Evolutionary conservation across 345 rosid genomes (phyloP), one percentile per base, ranked within the genome.

Genomic region (Pugionium dolabratum): DNA sequence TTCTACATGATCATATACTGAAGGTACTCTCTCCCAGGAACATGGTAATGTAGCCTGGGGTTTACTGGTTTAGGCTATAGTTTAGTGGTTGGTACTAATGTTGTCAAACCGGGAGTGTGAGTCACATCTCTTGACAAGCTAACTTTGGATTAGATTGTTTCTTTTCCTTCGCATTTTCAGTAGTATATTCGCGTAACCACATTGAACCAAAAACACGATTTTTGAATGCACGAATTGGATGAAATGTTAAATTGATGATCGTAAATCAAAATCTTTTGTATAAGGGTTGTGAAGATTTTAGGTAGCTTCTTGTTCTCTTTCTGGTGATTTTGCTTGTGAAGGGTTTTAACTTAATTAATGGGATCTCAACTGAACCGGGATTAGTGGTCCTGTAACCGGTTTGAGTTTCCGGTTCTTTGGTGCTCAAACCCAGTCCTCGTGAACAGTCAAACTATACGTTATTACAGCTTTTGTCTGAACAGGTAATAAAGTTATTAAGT

Each of bases 361-460:
- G 42, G 28, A 33, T 33, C 8, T 64, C 31, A 50, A 8, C 4
- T 41, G 40, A 64, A 51, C 25, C 9, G 9, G 49, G 11, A 18
- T 46, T 1, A 37, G 28, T 28, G 3, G 5, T 46, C 28, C 44
- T 26, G 28, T 34, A 61, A 62, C 28, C 58, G 49, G 69, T 51
- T 51, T 18, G 32, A 48, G 4, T 36, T 36, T 48, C 7, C 7
- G 3, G 45, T 35, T 48, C 2, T 36, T 47, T 5, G 46, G 5
- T 64, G 45, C 30, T 31, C 3, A 37, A 40, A 64, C 40, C 4
- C 6, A 4, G 2, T 36, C 36, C 36, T 27, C 27, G 55, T 27
- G 7, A 34, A 45, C 9, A 34, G 6, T 47, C 34, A 35, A 18
- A 18, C 18, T 34, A 8, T 40, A 40, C 3, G 9, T 30, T 8